Base-by-base conservation (phyloP, 139 green algal species). In the Auxenochlorella pyrenoidosa region DNA sequence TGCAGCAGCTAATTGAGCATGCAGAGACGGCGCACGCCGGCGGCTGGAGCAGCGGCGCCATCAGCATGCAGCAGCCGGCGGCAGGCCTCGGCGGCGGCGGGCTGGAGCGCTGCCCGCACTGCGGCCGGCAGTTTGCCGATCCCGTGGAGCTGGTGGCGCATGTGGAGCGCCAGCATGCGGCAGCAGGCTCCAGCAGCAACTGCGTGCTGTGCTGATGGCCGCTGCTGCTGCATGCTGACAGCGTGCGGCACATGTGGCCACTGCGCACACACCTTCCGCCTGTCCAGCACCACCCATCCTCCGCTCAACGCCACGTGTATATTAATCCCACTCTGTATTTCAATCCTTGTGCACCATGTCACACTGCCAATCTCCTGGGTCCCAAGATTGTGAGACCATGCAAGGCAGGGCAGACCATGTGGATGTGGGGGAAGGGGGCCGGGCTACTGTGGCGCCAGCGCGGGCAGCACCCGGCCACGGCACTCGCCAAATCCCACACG, bases 401-500 rank as follows among this genome's bases (percentile, higher is more conserved):
- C n/a, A n/a, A n/a, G n/a, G n/a, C 47, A 54, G 6, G 47, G 47
- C 47, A 54, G 10, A 10, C 47, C 6, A 54, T 54, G 47, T 54
- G 47, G 47, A 54, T 18, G 47, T 10, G 8, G 10, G 47, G 10
- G 47, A 6, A 54, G 47, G 54, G 54, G 12, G 12, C 13, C 22
- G 54, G 54, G 54, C 54, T 63, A 63, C 54, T 63, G 22, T 2
- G 75, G 40, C 63, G 24, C 16, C 40, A 47, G 44, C 40, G 24
- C 75, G 24, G 90, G 87, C 47, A 94, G 70, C 60, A 94, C 60
- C 30, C n/a, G 86, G 0, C 95, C 96, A 32, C 82, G 87, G 90
- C 95, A 98, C 63, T 94, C 82, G 4, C 96, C 96, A 93, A 98
- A 98, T 0, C 95, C 96, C n/a, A 98, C 85, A 0, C 93, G 79